Percentiles rank a stretch among this genome's conserved stretches.
Evolutionary conservation across 2,329 filamentous ascomycete genomes (phyloP).

Genomic region (Calonectria leucothoes): DNA sequence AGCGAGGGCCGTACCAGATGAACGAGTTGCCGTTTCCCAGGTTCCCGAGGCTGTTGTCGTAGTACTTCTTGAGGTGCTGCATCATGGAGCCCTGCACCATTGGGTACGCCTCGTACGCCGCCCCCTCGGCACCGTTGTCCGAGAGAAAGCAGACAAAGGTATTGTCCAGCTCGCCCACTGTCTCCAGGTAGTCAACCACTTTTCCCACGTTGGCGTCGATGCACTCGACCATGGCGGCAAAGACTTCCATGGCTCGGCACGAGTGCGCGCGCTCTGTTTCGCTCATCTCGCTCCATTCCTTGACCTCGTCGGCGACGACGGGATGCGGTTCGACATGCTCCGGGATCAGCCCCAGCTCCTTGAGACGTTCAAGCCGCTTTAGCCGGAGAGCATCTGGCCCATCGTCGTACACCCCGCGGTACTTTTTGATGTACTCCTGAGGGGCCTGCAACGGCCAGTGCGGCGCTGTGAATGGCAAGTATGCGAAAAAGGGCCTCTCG

Average conservation of each 20-base stretch:
- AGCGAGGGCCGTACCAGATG: constrained; percentile 31
- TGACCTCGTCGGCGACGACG: constrained; percentile 53
- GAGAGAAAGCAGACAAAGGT: constrained; percentile 74
- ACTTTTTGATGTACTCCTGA: constrained; percentile 64
- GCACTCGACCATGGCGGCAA: constrained; percentile 72
- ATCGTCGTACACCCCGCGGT: constrained; percentile 69
- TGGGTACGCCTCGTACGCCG: constrained; percentile 49
- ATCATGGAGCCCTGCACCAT: constrained; percentile 20
- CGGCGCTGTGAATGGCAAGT: constrained; percentile 64
- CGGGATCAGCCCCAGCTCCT: constrained; percentile 65
- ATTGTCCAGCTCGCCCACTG: constrained; percentile 70
- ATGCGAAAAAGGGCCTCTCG: constrained; percentile 43
- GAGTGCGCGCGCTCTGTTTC: constrained; percentile 57
- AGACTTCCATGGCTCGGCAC: constrained; percentile 69
- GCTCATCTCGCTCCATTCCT: constrained; percentile 51
- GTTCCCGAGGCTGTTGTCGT: constrained; percentile 30
- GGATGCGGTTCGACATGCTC: constrained; percentile 61
- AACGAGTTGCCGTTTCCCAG: constrained; percentile 28
- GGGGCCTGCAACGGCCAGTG: constrained; percentile 74
- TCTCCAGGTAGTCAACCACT: constrained; percentile 66
- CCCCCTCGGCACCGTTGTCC: constrained; percentile 71
- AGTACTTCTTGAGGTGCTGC: constrained; percentile 28
- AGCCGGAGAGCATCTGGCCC: constrained; percentile 69
- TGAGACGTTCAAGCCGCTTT: constrained; percentile 63
- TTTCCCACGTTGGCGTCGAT: constrained; percentile 72